A percentile compares a stretch with the other conserved stretches of the same genome.
These are phyloP conservation scores for Aureobasidium pullulans DNA, from an alignment of 2,329 filamentous ascomycete genomes.

Conservation along the genomic window DNA sequence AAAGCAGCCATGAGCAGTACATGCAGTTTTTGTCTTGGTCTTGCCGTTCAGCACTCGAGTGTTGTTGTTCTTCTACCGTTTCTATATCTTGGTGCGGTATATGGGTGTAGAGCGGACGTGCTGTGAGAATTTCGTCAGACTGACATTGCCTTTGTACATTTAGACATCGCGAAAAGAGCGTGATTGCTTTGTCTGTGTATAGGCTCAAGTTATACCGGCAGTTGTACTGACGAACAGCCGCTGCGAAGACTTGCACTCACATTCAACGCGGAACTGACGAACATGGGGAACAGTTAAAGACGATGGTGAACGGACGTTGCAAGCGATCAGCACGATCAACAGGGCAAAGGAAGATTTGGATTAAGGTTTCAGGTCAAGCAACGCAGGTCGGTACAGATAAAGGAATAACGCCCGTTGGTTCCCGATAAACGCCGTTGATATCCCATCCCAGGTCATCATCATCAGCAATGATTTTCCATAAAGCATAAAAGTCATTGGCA, in stretches of 20 bases:
- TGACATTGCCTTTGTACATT: too few species aligned
- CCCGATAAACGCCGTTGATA: neutral
- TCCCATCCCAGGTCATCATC: neutral
- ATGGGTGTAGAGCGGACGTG: neutral
- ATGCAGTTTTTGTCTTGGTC: too few species aligned
- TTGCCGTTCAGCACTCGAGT: too few species aligned
- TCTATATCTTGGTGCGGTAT: too few species aligned
- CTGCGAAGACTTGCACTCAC: too few species aligned
- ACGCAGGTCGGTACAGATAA: neutral
- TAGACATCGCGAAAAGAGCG: too few species aligned
- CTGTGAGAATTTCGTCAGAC: neutral
- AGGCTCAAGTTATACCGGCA: too few species aligned
- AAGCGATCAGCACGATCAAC: neutral
- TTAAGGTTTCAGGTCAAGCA: constrained; percentile 2
- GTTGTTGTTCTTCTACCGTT: too few species aligned
- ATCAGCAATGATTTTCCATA: neutral
- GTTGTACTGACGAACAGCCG: neutral
- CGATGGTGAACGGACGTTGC: neutral
- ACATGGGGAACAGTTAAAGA: too few species aligned
- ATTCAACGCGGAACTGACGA: too few species aligned
- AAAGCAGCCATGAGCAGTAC: too few species aligned
- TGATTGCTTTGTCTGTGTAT: too few species aligned
- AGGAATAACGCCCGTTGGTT: constrained; percentile 3
- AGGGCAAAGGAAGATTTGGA: neutral
- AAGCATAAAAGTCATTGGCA: neutral